These are phyloP conservation scores for Casaregolazyma lundiana DNA, from an alignment of 1,139 yeast species.

Conservation along the genomic window DNA sequence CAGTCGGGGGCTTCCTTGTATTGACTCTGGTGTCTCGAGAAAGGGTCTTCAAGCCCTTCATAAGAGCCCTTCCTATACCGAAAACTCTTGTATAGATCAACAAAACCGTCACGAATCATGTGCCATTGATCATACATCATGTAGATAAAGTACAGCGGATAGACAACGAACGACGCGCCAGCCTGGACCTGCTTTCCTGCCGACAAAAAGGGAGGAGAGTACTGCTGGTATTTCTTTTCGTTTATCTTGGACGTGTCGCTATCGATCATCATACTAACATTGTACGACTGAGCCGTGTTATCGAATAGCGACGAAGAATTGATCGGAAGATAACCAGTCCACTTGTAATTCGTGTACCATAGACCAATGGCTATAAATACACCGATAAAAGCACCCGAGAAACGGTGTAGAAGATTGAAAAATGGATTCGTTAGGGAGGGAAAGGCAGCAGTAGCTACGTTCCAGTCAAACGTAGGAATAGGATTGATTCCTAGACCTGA, in stretches of 20 bases:
- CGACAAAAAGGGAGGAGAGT: slow-evolving; percentile 43
- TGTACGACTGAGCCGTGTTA: slow-evolving; percentile 43
- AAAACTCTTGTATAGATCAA: slow-evolving; percentile 26
- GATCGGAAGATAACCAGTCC: slow-evolving; percentile 51
- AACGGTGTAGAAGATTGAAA: slow-evolving; percentile 38
- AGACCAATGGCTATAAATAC: slow-evolving; percentile 41
- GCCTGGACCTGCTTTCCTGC: slow-evolving; percentile 36
- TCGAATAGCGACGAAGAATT: slow-evolving; percentile 45
- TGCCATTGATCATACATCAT: slow-evolving; percentile 23
- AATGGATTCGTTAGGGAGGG: slow-evolving; percentile 43
- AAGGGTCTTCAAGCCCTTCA: slow-evolving; percentile 43
- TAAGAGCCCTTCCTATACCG: slow-evolving; percentile 17
- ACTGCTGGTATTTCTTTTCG: slow-evolving; percentile 26
- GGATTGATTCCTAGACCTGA: slow-evolving; percentile 61
- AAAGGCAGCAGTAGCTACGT: slow-evolving; percentile 31
- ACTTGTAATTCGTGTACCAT: slow-evolving; percentile 47
- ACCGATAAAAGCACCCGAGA: slow-evolving; percentile 40
- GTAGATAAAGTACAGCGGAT: slow-evolving; percentile 26
- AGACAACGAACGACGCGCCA: slow-evolving; percentile 25
- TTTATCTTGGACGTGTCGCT: slow-evolving; percentile 30
- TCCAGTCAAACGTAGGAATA: slow-evolving; percentile 50
- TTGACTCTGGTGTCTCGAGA: slow-evolving; percentile 48
- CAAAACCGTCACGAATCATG: slow-evolving; percentile 19
- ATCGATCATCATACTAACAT: slow-evolving; percentile 40
- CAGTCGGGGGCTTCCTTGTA: slow-evolving; percentile 60